Evolutionary conservation across 2,329 filamentous ascomycete species (phyloP).

Genomic region (Cryphonectria naterciae): DNA sequence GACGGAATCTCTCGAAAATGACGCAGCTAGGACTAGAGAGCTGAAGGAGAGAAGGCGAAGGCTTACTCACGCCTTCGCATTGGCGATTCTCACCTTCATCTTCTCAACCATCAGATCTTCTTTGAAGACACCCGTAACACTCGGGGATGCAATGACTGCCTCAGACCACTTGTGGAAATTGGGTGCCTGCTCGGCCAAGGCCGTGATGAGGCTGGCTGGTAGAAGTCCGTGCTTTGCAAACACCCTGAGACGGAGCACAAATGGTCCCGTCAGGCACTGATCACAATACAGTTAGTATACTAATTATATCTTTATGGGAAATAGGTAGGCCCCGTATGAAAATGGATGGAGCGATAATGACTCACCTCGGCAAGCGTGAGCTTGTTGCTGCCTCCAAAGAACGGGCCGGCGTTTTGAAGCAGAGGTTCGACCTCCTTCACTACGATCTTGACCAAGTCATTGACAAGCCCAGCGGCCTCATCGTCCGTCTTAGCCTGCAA

Average conservation of each 20-base stretch:
- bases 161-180: slow-evolving; percentile 71
- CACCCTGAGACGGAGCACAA: slow-evolving; percentile 31
- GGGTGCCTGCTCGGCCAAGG: slow-evolving; percentile 60
- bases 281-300: slow-evolving; percentile 3
- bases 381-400: slow-evolving; percentile 65
- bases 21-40: neutral
- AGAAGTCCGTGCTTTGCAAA: slow-evolving; percentile 56
- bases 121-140: slow-evolving; percentile 67
- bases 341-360: neutral
- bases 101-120: slow-evolving; percentile 50
- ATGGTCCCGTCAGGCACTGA: slow-evolving; percentile 34
- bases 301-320: neutral
- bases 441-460: slow-evolving; percentile 58
- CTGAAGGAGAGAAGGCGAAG: neutral
- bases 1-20: neutral
- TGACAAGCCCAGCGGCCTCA: slow-evolving; percentile 53
- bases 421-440: slow-evolving; percentile 76
- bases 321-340: neutral
- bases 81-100: slow-evolving; percentile 45
- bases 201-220: slow-evolving; percentile 50
- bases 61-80: slow-evolving; percentile 30
- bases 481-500: slow-evolving; percentile 52
- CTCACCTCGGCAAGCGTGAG: slow-evolving; percentile 76
- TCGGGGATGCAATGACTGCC: slow-evolving; percentile 63
- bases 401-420: slow-evolving; percentile 59